Conservation (phyloP, 2,329 filamentous ascomycete genomes). For the Orbilia blumenaviensis region DNA sequence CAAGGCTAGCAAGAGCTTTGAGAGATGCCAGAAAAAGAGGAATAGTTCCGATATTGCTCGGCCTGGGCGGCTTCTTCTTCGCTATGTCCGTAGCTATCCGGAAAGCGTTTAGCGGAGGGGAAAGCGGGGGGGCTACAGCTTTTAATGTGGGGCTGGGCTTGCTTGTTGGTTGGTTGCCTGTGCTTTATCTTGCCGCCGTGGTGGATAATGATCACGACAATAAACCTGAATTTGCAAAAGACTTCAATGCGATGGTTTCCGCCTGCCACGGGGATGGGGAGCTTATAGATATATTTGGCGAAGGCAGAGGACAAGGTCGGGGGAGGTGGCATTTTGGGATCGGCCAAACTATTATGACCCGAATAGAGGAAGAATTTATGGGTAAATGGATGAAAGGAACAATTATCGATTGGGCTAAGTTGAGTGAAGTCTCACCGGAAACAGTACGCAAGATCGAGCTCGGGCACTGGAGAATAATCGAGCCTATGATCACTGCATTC, state of each 20-base stretch:
- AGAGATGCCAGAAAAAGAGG: conserved; percentile 39
- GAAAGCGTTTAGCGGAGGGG: conserved; percentile 37
- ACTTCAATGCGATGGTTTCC: conserved; percentile 60
- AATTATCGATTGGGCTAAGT: conserved; percentile 8
- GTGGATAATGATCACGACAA: conserved; percentile 64
- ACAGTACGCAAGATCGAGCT: conserved; percentile 56
- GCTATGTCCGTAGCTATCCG: conserved; percentile 45
- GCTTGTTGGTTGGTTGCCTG: conserved; percentile 63
- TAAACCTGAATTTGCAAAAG: conserved; percentile 61
- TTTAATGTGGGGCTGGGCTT: conserved; percentile 46
- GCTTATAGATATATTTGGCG: conserved; percentile 59
- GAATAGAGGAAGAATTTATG: conserved; percentile 48
- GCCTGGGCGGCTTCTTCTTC: conserved; percentile 46
- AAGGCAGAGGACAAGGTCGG: conserved; percentile 62
- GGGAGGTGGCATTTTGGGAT: conserved; percentile 62
- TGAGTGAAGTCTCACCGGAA: conserved; percentile 8
- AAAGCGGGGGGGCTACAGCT: conserved; percentile 15
- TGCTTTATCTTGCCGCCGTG: conserved; percentile 63
- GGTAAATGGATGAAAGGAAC: neutral
- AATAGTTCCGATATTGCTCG: conserved; percentile 31
- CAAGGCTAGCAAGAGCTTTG: conserved; percentile 10
- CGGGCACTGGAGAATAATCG: conserved; percentile 62
- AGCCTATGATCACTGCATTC: conserved; percentile 61
- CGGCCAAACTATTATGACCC: conserved; percentile 62
- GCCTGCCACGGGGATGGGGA: conserved; percentile 36